Conservation (phyloP, 2,329 filamentous ascomycete species). For the Pyrenophora tritici-repentis region DNA sequence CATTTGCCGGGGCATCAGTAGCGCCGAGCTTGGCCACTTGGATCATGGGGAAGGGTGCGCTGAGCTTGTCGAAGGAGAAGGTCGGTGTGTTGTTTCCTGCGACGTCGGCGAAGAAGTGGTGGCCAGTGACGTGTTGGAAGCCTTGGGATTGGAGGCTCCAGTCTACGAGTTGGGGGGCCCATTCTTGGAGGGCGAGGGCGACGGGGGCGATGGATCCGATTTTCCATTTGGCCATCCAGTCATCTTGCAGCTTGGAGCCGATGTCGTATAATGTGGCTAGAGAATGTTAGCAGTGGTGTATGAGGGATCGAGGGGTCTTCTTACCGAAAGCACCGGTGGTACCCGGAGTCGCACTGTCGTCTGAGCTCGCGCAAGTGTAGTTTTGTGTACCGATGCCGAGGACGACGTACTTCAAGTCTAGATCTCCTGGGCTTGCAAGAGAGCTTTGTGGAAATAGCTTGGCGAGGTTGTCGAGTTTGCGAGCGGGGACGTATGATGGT, state of each 20-base stretch:
- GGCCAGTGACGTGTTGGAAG: conserved; percentile 57
- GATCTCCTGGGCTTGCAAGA: conserved; percentile 33
- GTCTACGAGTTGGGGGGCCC: conserved; percentile 25
- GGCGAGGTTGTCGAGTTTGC: conserved; percentile 32
- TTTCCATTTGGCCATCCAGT: conserved; percentile 39
- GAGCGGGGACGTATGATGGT: conserved; percentile 20
- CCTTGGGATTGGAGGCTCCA: conserved; percentile 36
- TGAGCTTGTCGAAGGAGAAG: conserved; percentile 59
- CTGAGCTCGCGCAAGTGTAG: conserved; percentile 51
- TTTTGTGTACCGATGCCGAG: conserved; percentile 60
- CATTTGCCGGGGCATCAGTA: conserved; percentile 57
- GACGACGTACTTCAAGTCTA: conserved; percentile 52
- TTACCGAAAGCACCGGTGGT: conserved; percentile 44
- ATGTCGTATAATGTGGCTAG: conserved; percentile 45
- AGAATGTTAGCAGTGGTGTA: neutral
- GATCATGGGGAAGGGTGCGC: conserved; percentile 49
- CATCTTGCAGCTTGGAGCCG: conserved; percentile 37
- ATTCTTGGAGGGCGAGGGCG: conserved; percentile 35
- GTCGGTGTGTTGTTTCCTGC: conserved; percentile 54
- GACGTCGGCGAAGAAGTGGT: conserved; percentile 66
- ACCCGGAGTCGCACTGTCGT: conserved; percentile 33
- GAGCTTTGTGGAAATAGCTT: conserved; percentile 35
- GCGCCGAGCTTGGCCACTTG: conserved; percentile 54
- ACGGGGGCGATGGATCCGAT: conserved; percentile 40
- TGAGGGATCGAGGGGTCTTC: neutral